Percentiles rank a stretch among this genome's conserved stretches.
Conservation (phyloP, 805 yeast genomes). For the Hemisphaericaspora nanyangensis region DNA sequence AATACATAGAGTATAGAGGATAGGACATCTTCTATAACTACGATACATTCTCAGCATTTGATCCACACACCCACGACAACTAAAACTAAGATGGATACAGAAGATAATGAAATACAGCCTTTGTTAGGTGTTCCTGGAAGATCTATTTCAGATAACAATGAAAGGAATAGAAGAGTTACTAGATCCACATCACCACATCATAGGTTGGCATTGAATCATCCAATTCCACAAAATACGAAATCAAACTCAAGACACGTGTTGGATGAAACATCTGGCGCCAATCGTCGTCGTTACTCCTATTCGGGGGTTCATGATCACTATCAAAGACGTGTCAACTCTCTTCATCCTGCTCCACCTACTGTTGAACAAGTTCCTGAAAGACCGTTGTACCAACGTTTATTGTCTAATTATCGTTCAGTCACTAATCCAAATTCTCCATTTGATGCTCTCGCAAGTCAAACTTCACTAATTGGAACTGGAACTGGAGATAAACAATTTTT, state of each 20-base stretch:
- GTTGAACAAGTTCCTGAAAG: slow-evolving; percentile 3
- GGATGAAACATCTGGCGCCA: slow-evolving; percentile 7
- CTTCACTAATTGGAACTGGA: background rate
- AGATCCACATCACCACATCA: background rate
- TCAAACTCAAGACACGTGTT: no score
- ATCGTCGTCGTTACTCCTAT: slow-evolving; percentile 7
- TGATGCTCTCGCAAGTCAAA: slow-evolving; percentile 2
- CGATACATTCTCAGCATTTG: no score
- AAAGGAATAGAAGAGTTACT: background rate
- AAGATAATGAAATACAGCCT: background rate
- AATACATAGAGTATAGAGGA: no score
- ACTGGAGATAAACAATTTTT: background rate
- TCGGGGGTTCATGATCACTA: slow-evolving; percentile 5
- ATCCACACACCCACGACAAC: background rate
- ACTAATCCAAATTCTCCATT: slow-evolving; percentile 24
- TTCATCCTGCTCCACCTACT: background rate
- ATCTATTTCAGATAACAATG: background rate
- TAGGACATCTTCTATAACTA: no score
- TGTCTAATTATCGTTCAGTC: slow-evolving; percentile 26
- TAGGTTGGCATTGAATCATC: background rate
- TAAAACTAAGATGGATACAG: background rate
- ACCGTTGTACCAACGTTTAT: slow-evolving; percentile 27
- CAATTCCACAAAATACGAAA: background rate
- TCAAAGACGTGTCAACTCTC: background rate
- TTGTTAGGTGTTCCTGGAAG: background rate